Evolutionary conservation across 305 asterid species (phyloP).

Genomic region (Salvia sclarea): DNA sequence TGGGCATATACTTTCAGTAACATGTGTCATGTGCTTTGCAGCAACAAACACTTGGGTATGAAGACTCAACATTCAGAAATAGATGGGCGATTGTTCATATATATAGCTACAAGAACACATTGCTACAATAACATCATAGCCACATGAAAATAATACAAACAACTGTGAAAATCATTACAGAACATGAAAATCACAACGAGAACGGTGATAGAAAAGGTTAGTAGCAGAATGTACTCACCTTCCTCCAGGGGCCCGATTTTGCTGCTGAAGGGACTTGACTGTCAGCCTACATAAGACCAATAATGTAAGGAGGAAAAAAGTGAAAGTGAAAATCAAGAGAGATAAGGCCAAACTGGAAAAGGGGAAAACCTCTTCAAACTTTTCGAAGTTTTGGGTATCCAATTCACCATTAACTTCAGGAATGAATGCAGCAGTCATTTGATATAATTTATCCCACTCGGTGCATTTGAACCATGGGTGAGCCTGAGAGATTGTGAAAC

Average conservation of each 20-base stretch:
- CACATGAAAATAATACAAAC: no score
- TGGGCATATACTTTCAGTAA: no score
- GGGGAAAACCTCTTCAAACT: constrained; percentile 81
- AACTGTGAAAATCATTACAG: no score
- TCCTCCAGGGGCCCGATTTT: constrained; percentile 96
- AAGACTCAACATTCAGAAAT: no score
- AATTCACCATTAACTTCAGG: constrained; percentile 89
- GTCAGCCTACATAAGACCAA: constrained; percentile 74
- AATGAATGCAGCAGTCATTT: constrained; percentile 87
- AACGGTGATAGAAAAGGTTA: neutral
- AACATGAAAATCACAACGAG: neutral
- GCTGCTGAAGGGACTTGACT: constrained; percentile 57
- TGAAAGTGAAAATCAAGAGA: no score
- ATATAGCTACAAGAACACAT: no score
- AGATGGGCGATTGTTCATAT: no score
- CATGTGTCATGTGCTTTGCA: no score
- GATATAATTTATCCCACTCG: constrained; percentile 80
- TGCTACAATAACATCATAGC: no score
- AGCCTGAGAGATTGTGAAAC: constrained; percentile 50
- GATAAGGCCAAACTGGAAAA: no score
- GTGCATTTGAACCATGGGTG: constrained; percentile 83
- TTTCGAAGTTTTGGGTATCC: constrained; percentile 92
- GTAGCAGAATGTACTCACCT: constrained; percentile 54
- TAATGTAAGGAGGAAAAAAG: no score
- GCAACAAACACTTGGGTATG: no score